These are phyloP conservation scores for Chaetoceros tenuissimus DNA, from an alignment of 108 stramenopile species.

Conservation along the genomic window DNA sequence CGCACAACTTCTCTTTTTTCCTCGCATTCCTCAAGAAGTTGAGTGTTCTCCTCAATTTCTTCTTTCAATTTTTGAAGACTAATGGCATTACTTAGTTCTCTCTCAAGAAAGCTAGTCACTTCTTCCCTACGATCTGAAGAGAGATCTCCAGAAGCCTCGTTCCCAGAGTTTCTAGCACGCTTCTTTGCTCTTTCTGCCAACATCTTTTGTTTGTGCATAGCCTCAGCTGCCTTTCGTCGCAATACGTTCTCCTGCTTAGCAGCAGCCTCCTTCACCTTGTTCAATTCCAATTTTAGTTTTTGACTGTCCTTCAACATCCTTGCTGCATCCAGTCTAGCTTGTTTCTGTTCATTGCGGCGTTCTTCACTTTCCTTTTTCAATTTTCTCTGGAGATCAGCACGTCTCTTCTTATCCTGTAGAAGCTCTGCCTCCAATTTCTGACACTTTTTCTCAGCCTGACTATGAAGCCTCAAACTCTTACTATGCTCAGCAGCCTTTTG, in stretches of 20 bases:
- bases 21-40: constrained; percentile 2
- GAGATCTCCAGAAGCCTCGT: background rate
- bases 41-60: constrained; percentile 13
- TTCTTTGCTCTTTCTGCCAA: constrained; percentile 1
- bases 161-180: background rate
- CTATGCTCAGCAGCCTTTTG: constrained; percentile 36
- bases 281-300: constrained; percentile 42
- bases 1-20: constrained; percentile 3
- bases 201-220: constrained; percentile 13
- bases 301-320: constrained; percentile 40
- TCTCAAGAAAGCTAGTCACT: constrained; percentile 7
- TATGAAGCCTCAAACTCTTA: constrained; percentile 33
- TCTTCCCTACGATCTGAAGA: constrained; percentile 3
- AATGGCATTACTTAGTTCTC: constrained; percentile 8
- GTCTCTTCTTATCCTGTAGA: constrained; percentile 38
- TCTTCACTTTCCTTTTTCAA: constrained; percentile 41
- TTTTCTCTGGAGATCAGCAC: constrained; percentile 39
- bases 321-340: constrained; percentile 36
- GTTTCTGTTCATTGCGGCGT: constrained; percentile 41
- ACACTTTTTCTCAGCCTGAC: constrained; percentile 48
- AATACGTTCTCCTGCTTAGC: constrained; percentile 42
- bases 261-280: constrained; percentile 38
- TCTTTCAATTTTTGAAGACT: background rate
- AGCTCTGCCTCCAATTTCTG: constrained; percentile 34
- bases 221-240: constrained; percentile 36